Percentiles rank a stretch among this genome's conserved stretches.
These are phyloP conservation scores for Neurospora sp. DNA, from an alignment of 495 filamentous ascomycete genomes.

Conservation along the genomic window DNA sequence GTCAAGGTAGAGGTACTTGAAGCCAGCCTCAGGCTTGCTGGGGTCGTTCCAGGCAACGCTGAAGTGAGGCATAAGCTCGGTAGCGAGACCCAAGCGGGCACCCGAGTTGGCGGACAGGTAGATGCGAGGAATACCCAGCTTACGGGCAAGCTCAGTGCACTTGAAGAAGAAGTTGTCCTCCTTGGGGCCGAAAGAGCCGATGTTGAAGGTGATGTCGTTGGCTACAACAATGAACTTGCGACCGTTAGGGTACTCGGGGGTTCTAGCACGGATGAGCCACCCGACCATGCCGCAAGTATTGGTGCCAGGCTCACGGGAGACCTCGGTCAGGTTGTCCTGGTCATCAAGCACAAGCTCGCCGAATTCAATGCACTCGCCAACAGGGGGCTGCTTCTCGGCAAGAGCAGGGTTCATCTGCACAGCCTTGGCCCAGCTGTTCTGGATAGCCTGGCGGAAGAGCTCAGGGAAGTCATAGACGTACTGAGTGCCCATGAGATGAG, in stretches of 20 bases:
- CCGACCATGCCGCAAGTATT: conserved; percentile 98
- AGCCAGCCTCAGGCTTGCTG: conserved; percentile 74
- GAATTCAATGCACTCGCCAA: conserved; percentile 91
- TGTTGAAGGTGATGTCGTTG: conserved; percentile 99
- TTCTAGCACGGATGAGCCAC: conserved; percentile 93
- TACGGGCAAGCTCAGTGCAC: conserved; percentile 90
- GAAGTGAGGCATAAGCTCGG: conserved; percentile 95
- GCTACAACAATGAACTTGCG: conserved; percentile 90
- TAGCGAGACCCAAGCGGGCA: conserved; percentile 92
- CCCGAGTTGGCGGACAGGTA: conserved; percentile 99
- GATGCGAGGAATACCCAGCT: conserved; percentile 88
- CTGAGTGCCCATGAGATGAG: conserved; percentile 96
- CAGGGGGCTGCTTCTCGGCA: conserved; percentile 67
- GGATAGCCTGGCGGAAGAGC: conserved; percentile 94
- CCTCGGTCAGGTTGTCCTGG: conserved; percentile 81
- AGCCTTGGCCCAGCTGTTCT: conserved; percentile 81
- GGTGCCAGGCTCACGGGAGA: conserved; percentile 84
- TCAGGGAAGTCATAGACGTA: conserved; percentile 99
- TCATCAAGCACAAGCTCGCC: conserved; percentile 92
- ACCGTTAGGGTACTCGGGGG: conserved; percentile 92
- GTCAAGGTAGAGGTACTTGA: conserved; percentile 97
- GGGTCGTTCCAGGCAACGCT: conserved; percentile 91
- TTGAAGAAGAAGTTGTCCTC: conserved; percentile 99
- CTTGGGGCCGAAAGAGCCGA: conserved; percentile 90
- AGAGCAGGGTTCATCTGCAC: conserved; percentile 60